phyloP scores from a whole-genome alignment of 176 grass and related monocot genomes.

The maize (Zea mays) region DNA sequence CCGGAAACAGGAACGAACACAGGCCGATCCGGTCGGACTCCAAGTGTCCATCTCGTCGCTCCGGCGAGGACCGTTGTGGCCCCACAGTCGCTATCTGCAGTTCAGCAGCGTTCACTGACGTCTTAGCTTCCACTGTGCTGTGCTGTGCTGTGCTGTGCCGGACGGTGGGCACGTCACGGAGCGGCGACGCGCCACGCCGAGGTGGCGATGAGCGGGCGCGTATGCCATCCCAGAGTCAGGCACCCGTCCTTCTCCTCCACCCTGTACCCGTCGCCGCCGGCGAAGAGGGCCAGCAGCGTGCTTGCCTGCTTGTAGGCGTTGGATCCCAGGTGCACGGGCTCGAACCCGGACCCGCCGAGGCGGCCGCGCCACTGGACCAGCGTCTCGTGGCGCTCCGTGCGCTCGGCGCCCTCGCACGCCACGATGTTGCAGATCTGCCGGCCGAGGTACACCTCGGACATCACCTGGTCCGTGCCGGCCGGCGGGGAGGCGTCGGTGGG shows the following conservation, averaged over 20 bases:
- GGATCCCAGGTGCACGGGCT: conserved; percentile 84
- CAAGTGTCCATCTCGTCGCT: conserved; percentile 32
- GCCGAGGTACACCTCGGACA: conserved; percentile 89
- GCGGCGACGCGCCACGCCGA: conserved; percentile 74
- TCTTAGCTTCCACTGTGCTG: conserved; percentile 23
- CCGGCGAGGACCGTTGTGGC: conserved; percentile 34
- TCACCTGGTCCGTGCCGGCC: conserved; percentile 56
- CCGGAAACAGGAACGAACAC: conserved; percentile 39
- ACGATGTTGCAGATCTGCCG: conserved; percentile 97
- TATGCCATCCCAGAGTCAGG: conserved; percentile 88
- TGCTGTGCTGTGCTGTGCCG: too few species aligned
- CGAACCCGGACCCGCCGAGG: conserved; percentile 64
- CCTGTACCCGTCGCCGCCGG: conserved; percentile 84
- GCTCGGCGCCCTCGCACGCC: conserved; percentile 74
- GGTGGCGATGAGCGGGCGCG: conserved; percentile 86
- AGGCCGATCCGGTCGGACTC: conserved; percentile 27
- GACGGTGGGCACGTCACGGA: conserved; percentile 1
- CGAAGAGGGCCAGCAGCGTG: conserved; percentile 84
- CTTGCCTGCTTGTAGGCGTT: conserved; percentile 97
- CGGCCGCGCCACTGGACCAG: conserved; percentile 76
- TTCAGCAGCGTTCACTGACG: conserved; percentile 29
- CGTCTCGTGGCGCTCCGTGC: conserved; percentile 86
- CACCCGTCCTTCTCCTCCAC: conserved; percentile 94
- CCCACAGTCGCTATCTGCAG: conserved; percentile 32
- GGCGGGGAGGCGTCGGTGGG: conserved; percentile 30